A percentile compares a stretch with the other conserved stretches of the same genome.
These are phyloP conservation scores for Dichomitus squalens DNA, from an alignment of 1,284 basidiomycete genomes.

Conservation along the genomic window DNA sequence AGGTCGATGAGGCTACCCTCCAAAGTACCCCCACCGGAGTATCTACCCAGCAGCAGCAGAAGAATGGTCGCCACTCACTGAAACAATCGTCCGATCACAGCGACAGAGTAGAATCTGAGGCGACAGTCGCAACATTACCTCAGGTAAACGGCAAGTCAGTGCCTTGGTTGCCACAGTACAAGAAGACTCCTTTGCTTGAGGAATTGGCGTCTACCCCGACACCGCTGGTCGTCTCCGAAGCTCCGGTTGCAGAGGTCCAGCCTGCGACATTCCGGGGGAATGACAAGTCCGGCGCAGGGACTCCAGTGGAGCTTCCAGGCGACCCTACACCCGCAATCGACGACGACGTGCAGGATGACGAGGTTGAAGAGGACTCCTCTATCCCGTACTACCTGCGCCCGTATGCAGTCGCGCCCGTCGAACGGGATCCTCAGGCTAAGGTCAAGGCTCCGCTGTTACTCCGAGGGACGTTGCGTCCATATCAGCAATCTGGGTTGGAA, in stretches of 20 bases:
- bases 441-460: conserved; percentile 82
- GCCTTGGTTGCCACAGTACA: background rate
- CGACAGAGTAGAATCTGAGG: background rate
- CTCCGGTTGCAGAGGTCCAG: background rate
- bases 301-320: background rate
- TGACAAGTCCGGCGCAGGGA: background rate
- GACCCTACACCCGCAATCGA: conserved; percentile 2
- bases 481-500: conserved; percentile 93
- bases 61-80: background rate
- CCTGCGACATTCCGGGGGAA: background rate
- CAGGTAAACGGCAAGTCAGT: background rate
- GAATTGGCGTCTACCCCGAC: background rate
- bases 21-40: background rate
- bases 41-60: background rate
- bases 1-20: background rate
- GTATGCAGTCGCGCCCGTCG: conserved; percentile 68
- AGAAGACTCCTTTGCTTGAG: background rate
- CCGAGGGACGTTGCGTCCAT: conserved; percentile 88
- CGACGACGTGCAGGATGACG: conserved; percentile 21
- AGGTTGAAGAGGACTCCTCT: conserved; percentile 31
- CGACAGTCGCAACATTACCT: background rate
- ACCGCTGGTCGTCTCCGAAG: background rate
- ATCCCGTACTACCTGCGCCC: conserved; percentile 65
- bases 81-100: background rate
- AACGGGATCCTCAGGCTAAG: conserved; percentile 59